Conservation (phyloP, 805 yeast genomes). For the Zygosaccharomyces siamensis region DNA sequence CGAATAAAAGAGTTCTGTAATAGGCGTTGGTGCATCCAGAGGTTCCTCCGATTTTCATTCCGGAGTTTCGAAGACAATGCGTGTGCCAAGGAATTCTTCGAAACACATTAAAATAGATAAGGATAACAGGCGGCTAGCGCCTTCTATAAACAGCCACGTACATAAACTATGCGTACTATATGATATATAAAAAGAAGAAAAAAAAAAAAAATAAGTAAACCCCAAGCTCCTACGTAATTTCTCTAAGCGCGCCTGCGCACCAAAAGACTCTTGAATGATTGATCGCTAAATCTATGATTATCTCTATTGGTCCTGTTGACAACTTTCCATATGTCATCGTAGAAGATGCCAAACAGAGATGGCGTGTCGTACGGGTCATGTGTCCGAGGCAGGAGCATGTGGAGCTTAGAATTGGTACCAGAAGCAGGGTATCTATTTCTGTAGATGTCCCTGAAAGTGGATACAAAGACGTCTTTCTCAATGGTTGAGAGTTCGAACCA, state of each 20-base stretch:
- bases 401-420: conserved; percentile 29
- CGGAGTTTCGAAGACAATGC: not conserved
- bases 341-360: conserved; percentile 31
- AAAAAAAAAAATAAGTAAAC: no score
- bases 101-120: no score
- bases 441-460: conserved; percentile 25
- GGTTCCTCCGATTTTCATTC: not conserved
- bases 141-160: not conserved
- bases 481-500: conserved; percentile 25
- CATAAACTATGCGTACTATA: not conserved
- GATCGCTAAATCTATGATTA: conserved; percentile 9
- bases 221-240: not conserved
- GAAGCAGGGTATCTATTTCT: conserved; percentile 30
- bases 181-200: no score
- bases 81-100: not conserved
- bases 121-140: not conserved
- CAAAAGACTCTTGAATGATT: not conserved
- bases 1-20: not conserved
- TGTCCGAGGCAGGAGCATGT: conserved; percentile 23
- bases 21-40: not conserved
- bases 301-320: conserved; percentile 7
- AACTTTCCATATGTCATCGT: conserved; percentile 28
- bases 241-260: conserved; percentile 6
- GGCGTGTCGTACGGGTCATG: conserved; percentile 28
- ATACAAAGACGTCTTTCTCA: conserved; percentile 28